Evolutionary conservation across 2,329 filamentous ascomycete species (phyloP), one percentile per base, ranked within the genome.

Genomic region (Penicillium sp.): DNA sequence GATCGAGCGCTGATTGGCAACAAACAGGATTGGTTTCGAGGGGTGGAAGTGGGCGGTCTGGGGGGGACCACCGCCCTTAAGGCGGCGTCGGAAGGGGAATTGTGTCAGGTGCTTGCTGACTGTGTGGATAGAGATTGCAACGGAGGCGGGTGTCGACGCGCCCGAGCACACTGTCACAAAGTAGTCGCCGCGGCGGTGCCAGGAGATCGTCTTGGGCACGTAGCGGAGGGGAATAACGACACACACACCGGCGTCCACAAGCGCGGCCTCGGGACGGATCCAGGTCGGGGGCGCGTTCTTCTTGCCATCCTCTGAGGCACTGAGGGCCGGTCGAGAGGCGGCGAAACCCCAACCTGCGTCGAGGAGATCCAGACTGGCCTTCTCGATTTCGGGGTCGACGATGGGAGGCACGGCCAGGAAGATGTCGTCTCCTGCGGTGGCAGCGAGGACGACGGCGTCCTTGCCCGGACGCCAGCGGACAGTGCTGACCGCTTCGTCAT

Each of bases 31-130:
- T 0, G 94, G 92, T 64, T 92, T 88, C 39, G 88, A 90, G 2
- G 94, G 94, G 74, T 99, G 95, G 82, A 99, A 99, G 65, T 92
- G 90, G 5, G 92, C 92, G 1, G 89, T 89, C 75, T 97, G 93
- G 1, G 92, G 83, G 54, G 89, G 81, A 46, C 88, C 90, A 46
- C 91, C 86, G 57, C 86, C 86, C 68, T 85, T 85, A 61, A 88
- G 75, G 64, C 78, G 74, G 56, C 84, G 83, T 58, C 90, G 89
- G 85, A 99, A 97, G 26, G 94, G 95, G 62, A 94, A 87, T 74
- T 99, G 94, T 3, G 92, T 97, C 44, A 93, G 83, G 76, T 99
- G 94, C 74, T 96, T 96, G 55, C 90, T 94, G 59, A 99, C 80
- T 0, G 93, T 97, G 78, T 99, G 94, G 60, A 99, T 96, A 52